Base-by-base conservation (phyloP, 768 basidiomycete species). In the Termitomyces sp. region DNA sequence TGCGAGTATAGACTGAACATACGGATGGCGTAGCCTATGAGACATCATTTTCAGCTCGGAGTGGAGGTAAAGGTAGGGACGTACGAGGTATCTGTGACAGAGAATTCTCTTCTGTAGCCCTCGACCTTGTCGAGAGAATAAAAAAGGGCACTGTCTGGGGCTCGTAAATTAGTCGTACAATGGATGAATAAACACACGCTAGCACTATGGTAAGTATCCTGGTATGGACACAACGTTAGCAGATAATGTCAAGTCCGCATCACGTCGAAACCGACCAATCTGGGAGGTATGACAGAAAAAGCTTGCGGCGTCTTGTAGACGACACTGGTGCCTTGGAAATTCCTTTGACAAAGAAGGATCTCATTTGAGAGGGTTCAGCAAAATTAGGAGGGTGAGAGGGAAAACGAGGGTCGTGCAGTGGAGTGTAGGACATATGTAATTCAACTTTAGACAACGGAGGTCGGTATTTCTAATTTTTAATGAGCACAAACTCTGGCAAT, bases 61-160 rank as follows among this genome's bases (percentile, higher is more conserved):
- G 31, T 51, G 43, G 41, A 48, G 23, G 23, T 19, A 35, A 34
- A 14, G 47, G 49, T 47, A 27, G 51, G 57, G 38, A 75, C 87
- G 62, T 64, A 92, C 86, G 90, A 83, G 19, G 82, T 83, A 72
- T 96, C 93, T 41, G 77, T 71, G 23, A 94, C 72, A 1, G 90
- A 92, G 70, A 96, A 96, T 40, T 81, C 77, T 57, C 94, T 75
- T 68, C 85, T 78, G 72, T 85, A 95, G 7, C 90, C 90, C 51
- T 84, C 74, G 10, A 92, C 73, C n/a, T 72, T 69, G 64, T 90
- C 77, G 17, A 92, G 71, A 11, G 80, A 77, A 66, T 84, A 83
- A 70, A 90, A 89, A 1, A 79, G 51, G 2, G 70, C 82, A 27
- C 91, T 90, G 66, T 21, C 17, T 51, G 17, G 7, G 25, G 38